Conservation (phyloP, 2,329 filamentous ascomycete species). For the Nemania abortiva region DNA sequence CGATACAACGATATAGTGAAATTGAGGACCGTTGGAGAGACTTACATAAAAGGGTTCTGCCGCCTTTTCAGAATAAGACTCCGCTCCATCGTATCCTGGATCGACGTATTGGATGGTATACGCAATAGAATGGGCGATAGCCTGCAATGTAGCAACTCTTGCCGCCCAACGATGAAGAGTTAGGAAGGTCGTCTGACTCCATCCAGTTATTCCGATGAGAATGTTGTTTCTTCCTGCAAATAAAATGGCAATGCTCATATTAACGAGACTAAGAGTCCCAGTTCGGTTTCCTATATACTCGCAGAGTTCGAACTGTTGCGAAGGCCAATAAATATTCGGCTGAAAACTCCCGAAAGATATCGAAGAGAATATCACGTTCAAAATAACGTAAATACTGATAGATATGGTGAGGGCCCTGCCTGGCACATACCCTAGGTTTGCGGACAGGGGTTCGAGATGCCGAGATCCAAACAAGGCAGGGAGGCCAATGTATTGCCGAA, state of each 20-base stretch:
- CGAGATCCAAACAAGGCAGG: slow-evolving; percentile 36
- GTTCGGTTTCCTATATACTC: slow-evolving; percentile 51
- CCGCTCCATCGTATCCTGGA: slow-evolving; percentile 37
- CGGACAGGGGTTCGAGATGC: slow-evolving; percentile 38
- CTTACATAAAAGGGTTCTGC: slow-evolving; percentile 39
- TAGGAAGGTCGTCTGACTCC: slow-evolving; percentile 49
- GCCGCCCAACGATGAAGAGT: slow-evolving; percentile 49
- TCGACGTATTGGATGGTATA: slow-evolving; percentile 43
- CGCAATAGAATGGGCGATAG: slow-evolving; percentile 46
- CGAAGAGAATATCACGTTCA: slow-evolving; percentile 40
- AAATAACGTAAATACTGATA: slow-evolving; percentile 34
- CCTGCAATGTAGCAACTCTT: slow-evolving; percentile 49
- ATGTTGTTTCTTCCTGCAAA: slow-evolving; percentile 50
- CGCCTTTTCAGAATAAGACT: slow-evolving; percentile 32
- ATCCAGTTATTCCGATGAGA: slow-evolving; percentile 47
- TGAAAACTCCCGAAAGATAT: slow-evolving; percentile 39
- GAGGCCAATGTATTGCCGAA: slow-evolving; percentile 34
- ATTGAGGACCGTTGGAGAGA: neutral
- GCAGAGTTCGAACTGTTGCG: slow-evolving; percentile 31
- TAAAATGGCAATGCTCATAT: slow-evolving; percentile 46
- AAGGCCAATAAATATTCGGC: slow-evolving; percentile 39
- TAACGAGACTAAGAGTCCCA: slow-evolving; percentile 46
- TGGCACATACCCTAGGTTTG: slow-evolving; percentile 39
- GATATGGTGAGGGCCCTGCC: slow-evolving; percentile 34
- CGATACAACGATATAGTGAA: no score